A percentile compares a stretch with the other conserved stretches of the same genome.
Conservation (phyloP, 495 filamentous ascomycete genomes). For the Penicillium bialowiezense region DNA sequence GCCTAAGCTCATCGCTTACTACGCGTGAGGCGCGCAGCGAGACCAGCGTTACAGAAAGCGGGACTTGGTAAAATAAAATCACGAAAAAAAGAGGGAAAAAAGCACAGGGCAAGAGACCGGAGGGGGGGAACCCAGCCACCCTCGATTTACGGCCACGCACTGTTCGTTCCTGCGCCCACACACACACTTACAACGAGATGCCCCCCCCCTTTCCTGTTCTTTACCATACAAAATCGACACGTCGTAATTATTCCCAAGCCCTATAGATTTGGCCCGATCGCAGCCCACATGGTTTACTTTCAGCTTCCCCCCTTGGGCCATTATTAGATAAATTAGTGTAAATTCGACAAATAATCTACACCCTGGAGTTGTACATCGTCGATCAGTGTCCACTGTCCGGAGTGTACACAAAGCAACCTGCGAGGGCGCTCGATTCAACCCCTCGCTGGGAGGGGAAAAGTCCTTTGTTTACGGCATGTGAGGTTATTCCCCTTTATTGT, state of each 20-base stretch:
- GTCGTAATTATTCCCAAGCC: slow-evolving; percentile 21
- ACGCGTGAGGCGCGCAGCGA: slow-evolving; percentile 13
- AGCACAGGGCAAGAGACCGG: background rate
- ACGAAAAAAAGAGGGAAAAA: background rate
- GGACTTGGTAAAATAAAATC: slow-evolving; percentile 6
- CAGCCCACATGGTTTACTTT: slow-evolving; percentile 15
- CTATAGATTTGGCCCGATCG: slow-evolving; percentile 16
- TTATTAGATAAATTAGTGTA: background rate
- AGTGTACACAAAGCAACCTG: slow-evolving; percentile 10
- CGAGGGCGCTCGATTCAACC: slow-evolving; percentile 6
- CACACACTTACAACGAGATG: background rate
- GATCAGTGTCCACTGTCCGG: slow-evolving; percentile 7
- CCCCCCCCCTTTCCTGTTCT: slow-evolving; percentile 11
- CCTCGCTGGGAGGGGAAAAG: slow-evolving; percentile 2
- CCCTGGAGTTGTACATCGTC: background rate
- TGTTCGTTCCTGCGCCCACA: slow-evolving; percentile 19
- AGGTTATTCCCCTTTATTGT: slow-evolving; percentile 5
- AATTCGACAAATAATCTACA: background rate
- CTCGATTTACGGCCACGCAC: slow-evolving; percentile 25
- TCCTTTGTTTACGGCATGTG: slow-evolving; percentile 9
- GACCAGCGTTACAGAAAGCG: slow-evolving; percentile 17
- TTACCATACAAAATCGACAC: slow-evolving; percentile 24
- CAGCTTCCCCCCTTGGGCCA: background rate
- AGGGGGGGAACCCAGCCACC: slow-evolving; percentile 1
- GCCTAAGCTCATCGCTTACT: slow-evolving; percentile 28